Evolutionary conservation across 2,329 filamentous ascomycete genomes (phyloP), one percentile per base, ranked within the genome.

Genomic region (Pyrenophora graminea): DNA sequence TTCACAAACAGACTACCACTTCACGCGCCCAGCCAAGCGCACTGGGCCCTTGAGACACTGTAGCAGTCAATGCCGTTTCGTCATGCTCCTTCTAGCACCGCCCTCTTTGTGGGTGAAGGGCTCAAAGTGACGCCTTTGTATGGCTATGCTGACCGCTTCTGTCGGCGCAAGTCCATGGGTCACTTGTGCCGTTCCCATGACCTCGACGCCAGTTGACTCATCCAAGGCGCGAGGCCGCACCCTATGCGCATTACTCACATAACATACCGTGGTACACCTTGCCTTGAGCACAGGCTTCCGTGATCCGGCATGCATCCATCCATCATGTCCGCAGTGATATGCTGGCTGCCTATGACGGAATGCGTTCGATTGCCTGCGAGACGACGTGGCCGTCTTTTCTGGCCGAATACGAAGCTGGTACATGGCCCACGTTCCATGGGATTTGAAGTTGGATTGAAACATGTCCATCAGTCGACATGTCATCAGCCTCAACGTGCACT

Each of bases 141-240:
- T 64, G 67, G 65, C 63, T 58, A 63, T 67, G 65, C 62, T 63
- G 56, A 61, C 58, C 52, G 61, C 61, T 56, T 55, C 62, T 53
- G 45, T 48, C 51, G 45, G 25, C 33, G 25, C 51, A 53, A 61
- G 68, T 21, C 19, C 19, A 21, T 21, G 19, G 19, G 19, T 71
- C 69, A 72, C 63, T 66, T 54, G 62, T 47, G 21, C 58, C 55
- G 55, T 54, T 56, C 47, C 67, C 61, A 62, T 71, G 67, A 69
- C 62, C 61, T 45, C 45, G 39, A 41, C 32, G 46, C 40, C 37
- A 43, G n/a, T 45, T 59, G 63, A 63, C 53, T 66, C 63, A 63
- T 51, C 50, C 45, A 32, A 18, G 27, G 12, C 27, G 27, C 40
- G 37, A 32, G 46, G 47, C 31, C 41, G 33, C 27, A 12, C 7